A percentile compares a stretch with the other conserved stretches of the same genome.
Conservation (phyloP, 768 basidiomycete species). For the Mycena crocata region DNA sequence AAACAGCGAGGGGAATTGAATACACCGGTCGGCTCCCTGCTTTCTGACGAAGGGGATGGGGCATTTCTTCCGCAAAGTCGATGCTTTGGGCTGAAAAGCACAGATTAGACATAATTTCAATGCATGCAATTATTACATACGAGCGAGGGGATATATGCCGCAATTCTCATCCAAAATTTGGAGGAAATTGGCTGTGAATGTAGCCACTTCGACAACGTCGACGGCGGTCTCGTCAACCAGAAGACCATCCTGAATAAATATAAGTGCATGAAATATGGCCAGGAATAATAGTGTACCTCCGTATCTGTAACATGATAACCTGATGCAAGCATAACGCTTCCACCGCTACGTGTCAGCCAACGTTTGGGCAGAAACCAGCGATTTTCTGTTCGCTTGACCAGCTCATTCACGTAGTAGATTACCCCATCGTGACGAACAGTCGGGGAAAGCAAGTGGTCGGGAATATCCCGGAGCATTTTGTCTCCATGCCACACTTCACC, state of each 20-base stretch:
- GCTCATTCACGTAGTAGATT: slow-evolving; percentile 12
- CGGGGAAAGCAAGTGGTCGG: slow-evolving; percentile 1
- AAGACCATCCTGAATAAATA: neutral
- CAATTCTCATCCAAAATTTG: neutral
- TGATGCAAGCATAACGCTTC: slow-evolving; percentile 1
- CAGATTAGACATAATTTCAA: too few species aligned
- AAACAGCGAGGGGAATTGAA: too few species aligned
- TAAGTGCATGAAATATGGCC: neutral
- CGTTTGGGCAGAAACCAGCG: slow-evolving; percentile 18
- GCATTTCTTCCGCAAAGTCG: too few species aligned
- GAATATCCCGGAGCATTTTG: slow-evolving; percentile 3
- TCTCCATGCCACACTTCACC: slow-evolving; percentile 5
- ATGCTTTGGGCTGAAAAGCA: too few species aligned
- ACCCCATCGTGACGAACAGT: neutral
- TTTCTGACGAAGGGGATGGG: too few species aligned
- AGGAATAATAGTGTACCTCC: neutral
- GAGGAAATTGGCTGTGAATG: neutral
- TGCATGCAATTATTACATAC: too few species aligned
- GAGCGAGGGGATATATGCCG: neutral
- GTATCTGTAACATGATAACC: neutral
- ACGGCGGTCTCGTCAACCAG: neutral
- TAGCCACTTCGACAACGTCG: neutral
- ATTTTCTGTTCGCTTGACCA: neutral
- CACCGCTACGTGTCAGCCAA: neutral
- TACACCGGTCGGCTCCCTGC: too few species aligned